Base-by-base conservation (phyloP, 345 rosid species). In the Eutrema yunnanense region DNA sequence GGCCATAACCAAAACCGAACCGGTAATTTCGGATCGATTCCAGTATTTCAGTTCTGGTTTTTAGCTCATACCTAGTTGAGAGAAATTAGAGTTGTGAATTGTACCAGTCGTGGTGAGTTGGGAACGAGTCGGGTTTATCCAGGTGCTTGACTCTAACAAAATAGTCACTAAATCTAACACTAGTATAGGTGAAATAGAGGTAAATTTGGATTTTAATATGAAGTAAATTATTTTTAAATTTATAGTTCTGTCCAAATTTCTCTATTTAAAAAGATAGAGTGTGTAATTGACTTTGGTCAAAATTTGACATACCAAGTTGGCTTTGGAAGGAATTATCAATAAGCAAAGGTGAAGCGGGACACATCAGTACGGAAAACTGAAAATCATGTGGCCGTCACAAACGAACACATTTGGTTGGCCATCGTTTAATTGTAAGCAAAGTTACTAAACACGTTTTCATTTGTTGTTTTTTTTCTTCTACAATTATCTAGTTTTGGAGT, bases 21-120 rank as follows among this genome's bases (percentile, higher is more conserved):
- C 2, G 26, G 1, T 22, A 22, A 22, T 22, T 22, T 22, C 2
- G 26, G 2, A 1, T 22, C 26, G 26, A 2, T 22, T 22, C 2
- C 2, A 90, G 94, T 78, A n/a, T 48, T 81, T 76, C 19, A 90
- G 4, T 30, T 30, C 32, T 3, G 0, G 4, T 30, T 30, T 3
- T 22, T 22, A 22, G 26, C 2, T 1, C 26, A 22, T 1, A 1
- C 2, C 26, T 22, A 30, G 32, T 3, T 2, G 30, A 29, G 32
- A 29, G 32, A 2, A 4, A 86, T 6, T 81, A 82, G 79, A 92
- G 90, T 50, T 74, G 83, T 2, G 88, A 66, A 47, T 78, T 6
- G 85, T 88, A 87, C 98, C 97, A 93, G 22, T 87, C 94, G 3
- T 78, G 78, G 82, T 89, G 90, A 38, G 89, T 82, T 22, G 62